These are phyloP conservation scores for Cicer yamashitae DNA, from an alignment of 306 rosid species.

Conservation along the genomic window DNA sequence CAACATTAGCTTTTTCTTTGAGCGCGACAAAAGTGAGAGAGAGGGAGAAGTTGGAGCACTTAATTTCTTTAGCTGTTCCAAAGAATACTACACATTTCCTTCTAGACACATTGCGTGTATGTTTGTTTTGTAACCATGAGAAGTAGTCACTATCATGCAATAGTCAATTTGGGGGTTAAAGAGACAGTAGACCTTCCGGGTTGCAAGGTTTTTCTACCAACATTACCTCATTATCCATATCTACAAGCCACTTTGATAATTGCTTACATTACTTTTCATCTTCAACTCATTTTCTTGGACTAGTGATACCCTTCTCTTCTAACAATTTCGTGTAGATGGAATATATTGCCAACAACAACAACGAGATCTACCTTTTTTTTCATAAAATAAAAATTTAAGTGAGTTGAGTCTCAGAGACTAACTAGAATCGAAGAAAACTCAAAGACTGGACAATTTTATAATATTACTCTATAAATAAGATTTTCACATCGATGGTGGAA, in stretches of 20 bases:
- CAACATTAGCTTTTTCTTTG: too few species aligned
- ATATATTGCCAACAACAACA: constrained; percentile 37
- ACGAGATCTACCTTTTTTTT: not conserved
- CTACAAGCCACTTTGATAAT: constrained; percentile 43
- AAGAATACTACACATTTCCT: constrained; percentile 7
- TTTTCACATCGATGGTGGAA: too few species aligned
- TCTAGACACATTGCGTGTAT: constrained; percentile 41
- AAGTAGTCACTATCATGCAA: constrained; percentile 46
- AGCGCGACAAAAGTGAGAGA: too few species aligned
- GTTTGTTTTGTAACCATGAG: not conserved
- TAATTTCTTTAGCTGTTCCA: not conserved
- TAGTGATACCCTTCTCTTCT: constrained; percentile 9
- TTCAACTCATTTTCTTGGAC: constrained; percentile 26
- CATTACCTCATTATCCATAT: constrained; percentile 56
- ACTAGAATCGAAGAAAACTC: too few species aligned
- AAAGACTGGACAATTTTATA: too few species aligned
- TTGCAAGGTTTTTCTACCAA: constrained; percentile 45
- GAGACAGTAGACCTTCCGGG: constrained; percentile 37
- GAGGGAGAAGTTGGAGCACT: too few species aligned
- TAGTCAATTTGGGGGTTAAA: constrained; percentile 61
- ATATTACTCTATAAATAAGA: too few species aligned
- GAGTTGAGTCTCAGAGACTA: too few species aligned
- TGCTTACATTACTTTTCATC: not conserved
- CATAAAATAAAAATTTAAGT: too few species aligned
- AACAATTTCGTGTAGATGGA: constrained; percentile 45